Evolutionary conservation across 2,329 filamentous ascomycete species (phyloP).

Genomic region (Westerdykella sp.): DNA sequence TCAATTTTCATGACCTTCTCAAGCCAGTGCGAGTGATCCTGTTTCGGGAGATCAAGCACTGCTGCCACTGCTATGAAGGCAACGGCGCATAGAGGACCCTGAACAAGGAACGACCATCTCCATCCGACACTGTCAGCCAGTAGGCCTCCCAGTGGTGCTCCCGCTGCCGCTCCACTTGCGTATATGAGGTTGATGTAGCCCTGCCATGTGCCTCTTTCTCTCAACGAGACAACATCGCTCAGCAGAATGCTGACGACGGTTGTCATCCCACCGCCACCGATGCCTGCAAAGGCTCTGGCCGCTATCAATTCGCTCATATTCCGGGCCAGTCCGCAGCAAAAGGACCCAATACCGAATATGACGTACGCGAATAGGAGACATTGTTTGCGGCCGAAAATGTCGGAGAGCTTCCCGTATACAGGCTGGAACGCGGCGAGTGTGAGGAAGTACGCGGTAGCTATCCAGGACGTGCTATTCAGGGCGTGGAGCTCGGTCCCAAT

Average conservation of each 20-base stretch:
- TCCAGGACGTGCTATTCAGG: slow-evolving; percentile 69
- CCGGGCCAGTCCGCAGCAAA: slow-evolving; percentile 57
- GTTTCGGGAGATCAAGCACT: slow-evolving; percentile 56
- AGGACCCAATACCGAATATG: slow-evolving; percentile 59
- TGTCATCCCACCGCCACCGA: slow-evolving; percentile 67
- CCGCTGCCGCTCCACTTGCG: slow-evolving; percentile 60
- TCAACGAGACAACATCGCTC: slow-evolving; percentile 63
- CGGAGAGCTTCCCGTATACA: slow-evolving; percentile 63
- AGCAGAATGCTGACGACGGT: slow-evolving; percentile 63
- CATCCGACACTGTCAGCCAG: slow-evolving; percentile 69
- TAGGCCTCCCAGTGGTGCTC: slow-evolving; percentile 64
- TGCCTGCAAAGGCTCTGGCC: slow-evolving; percentile 56
- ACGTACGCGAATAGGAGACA: slow-evolving; percentile 59
- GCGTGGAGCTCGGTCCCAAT: slow-evolving; percentile 72
- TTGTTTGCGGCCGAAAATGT: slow-evolving; percentile 64
- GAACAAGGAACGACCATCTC: slow-evolving; percentile 69
- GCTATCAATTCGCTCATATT: slow-evolving; percentile 61
- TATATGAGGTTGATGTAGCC: slow-evolving; percentile 68
- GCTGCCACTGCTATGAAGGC: slow-evolving; percentile 59
- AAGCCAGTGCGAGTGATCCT: slow-evolving; percentile 56
- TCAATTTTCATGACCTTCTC: slow-evolving; percentile 63
- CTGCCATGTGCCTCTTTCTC: slow-evolving; percentile 68
- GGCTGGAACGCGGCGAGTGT: slow-evolving; percentile 71
- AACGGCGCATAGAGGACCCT: slow-evolving; percentile 61
- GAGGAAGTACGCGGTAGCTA: slow-evolving; percentile 66